Percentiles rank a stretch among this genome's conserved stretches.
Evolutionary conservation across 2,329 filamentous ascomycete species (phyloP).

Genomic region (Fusarium sororula): DNA sequence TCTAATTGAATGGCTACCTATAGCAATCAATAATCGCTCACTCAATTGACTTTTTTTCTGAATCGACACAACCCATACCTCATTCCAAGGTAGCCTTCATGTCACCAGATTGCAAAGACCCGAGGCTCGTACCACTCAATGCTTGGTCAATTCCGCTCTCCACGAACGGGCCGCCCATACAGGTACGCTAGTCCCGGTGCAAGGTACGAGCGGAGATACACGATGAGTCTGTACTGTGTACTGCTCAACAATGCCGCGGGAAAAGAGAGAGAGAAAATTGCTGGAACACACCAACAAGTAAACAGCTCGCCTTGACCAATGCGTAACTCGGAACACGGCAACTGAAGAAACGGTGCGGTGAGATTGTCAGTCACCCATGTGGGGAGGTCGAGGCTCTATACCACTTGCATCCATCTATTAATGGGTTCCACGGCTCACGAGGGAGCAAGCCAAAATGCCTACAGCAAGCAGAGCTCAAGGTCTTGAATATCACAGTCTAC

Average conservation of each 20-base stretch:
- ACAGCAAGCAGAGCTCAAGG: constrained; percentile 12
- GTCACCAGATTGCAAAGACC: constrained; percentile 24
- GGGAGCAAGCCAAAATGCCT: constrained; percentile 9
- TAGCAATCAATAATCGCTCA: constrained; percentile 34
- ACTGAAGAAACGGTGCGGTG: constrained; percentile 38
- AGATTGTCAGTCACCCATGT: constrained; percentile 38
- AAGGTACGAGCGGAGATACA: constrained; percentile 31
- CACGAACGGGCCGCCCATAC: constrained; percentile 34
- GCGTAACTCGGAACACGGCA: constrained; percentile 44
- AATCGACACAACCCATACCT: constrained; percentile 15
- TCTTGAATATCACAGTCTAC: constrained; percentile 16
- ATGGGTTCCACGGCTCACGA: constrained; percentile 22
- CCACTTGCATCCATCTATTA: constrained; percentile 14
- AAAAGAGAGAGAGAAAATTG: neutral
- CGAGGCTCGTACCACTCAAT: constrained; percentile 7
- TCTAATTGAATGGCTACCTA: neutral
- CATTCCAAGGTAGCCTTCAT: constrained; percentile 19
- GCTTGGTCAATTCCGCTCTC: constrained; percentile 24
- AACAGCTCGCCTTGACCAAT: constrained; percentile 10
- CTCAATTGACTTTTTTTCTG: neutral
- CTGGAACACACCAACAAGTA: neutral
- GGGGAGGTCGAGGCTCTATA: constrained; percentile 35
- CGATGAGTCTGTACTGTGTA: constrained; percentile 16
- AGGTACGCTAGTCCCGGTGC: constrained; percentile 17
- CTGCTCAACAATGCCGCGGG: neutral